Conservation (phyloP, 164 flowering plant species). For the Aristolochia fimbriata region DNA sequence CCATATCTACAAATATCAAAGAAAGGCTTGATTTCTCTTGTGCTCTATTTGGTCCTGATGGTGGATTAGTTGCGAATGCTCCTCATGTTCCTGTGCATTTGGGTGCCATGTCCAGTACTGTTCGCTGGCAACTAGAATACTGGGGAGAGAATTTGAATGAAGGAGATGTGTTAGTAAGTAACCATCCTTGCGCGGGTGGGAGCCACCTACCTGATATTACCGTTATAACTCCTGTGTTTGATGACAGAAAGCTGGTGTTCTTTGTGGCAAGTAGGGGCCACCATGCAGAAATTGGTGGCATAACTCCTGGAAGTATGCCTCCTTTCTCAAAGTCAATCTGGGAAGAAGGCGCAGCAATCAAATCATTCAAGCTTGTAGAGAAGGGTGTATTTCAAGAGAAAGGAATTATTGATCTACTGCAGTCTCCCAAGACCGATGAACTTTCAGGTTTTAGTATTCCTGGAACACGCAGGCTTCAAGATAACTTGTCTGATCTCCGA, state of each 20-base stretch:
- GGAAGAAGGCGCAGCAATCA: conserved; percentile 98
- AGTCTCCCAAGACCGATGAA: conserved; percentile 49
- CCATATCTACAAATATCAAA: conserved; percentile 95
- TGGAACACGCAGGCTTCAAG: conserved; percentile 88
- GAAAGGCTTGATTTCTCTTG: conserved; percentile 96
- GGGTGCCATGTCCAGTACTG: conserved; percentile 99
- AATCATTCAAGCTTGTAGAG: conserved; percentile 94
- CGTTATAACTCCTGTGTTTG: conserved; percentile 89
- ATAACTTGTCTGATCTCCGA: conserved; percentile 88
- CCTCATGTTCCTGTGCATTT: conserved; percentile 98
- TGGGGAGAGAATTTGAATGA: conserved; percentile 79
- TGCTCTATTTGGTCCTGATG: conserved; percentile 93
- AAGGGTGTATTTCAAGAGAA: conserved; percentile 90
- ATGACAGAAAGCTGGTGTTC: conserved; percentile 65
- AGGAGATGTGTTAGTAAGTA: conserved; percentile 93
- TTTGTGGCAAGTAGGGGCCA: conserved; percentile 98
- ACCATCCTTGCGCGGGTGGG: conserved; percentile 96
- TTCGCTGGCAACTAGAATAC: conserved; percentile 77
- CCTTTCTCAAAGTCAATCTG: conserved; percentile 90
- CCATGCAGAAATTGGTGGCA: conserved; percentile 99
- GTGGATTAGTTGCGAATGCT: conserved; percentile 96
- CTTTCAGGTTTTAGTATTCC: conserved; percentile 37
- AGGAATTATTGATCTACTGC: conserved; percentile 72
- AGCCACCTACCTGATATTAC: conserved; percentile 99
- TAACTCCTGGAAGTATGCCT: conserved; percentile 99